Conservation (phyloP, 805 yeast species). For the Kuraishia borneana region DNA sequence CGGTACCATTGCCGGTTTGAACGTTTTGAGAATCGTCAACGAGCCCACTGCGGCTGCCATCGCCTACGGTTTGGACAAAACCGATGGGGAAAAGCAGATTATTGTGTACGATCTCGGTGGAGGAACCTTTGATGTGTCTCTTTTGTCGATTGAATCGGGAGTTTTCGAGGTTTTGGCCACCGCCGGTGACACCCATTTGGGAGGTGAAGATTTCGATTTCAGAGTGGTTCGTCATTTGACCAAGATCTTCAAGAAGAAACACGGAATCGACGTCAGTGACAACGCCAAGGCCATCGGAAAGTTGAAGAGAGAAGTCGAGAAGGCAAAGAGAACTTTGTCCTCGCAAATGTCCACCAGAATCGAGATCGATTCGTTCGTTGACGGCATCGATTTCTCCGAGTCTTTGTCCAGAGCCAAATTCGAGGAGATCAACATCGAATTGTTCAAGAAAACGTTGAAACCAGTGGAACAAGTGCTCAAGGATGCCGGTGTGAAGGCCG, state of each 20-base stretch:
- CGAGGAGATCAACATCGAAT: constrained; percentile 88
- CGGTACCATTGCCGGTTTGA: constrained; percentile 84
- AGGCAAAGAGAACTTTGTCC: constrained; percentile 94
- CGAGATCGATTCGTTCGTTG: constrained; percentile 90
- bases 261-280: constrained; percentile 68
- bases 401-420: constrained; percentile 95
- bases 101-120: constrained; percentile 95
- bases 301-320: constrained; percentile 94
- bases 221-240: constrained; percentile 81
- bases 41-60: constrained; percentile 98
- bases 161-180: constrained; percentile 89
- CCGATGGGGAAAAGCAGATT: constrained; percentile 77
- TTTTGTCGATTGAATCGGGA: constrained; percentile 81
- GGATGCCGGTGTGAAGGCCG: constrained; percentile 82
- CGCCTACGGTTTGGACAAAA: constrained; percentile 87
- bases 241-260: constrained; percentile 86
- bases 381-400: constrained; percentile 93
- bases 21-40: constrained; percentile 79
- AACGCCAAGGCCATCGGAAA: constrained; percentile 85
- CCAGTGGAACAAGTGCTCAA: constrained; percentile 94
- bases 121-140: constrained; percentile 92
- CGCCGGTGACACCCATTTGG: constrained; percentile 94
- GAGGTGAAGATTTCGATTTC: constrained; percentile 95
- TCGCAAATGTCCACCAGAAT: constrained; percentile 92
- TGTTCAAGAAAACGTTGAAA: constrained; percentile 88